Conservation (phyloP, 306 rosid genomes). For the Quercus agrifolia region DNA sequence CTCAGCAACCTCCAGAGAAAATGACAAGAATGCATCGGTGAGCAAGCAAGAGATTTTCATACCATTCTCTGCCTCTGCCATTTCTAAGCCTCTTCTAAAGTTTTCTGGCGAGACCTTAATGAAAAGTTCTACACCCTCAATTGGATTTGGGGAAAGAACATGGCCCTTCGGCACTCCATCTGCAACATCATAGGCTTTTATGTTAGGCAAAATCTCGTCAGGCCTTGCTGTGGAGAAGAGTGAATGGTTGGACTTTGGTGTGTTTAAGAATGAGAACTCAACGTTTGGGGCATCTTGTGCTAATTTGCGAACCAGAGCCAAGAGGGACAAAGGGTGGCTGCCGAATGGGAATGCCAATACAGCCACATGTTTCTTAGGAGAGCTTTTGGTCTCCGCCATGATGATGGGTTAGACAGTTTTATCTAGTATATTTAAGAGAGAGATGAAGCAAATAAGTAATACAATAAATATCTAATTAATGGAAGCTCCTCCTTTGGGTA, state of each 20-base stretch:
- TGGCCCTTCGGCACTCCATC: slow-evolving; percentile 31
- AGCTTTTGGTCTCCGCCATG: background rate
- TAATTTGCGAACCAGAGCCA: slow-evolving; percentile 25
- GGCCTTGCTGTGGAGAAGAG: background rate
- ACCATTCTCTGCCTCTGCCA: slow-evolving; percentile 17
- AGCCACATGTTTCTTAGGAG: slow-evolving; percentile 16
- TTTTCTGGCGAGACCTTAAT: slow-evolving; percentile 26
- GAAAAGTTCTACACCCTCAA: slow-evolving; percentile 26
- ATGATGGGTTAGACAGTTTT: too few species aligned
- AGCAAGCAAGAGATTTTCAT: slow-evolving; percentile 30
- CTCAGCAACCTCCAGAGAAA: slow-evolving; percentile 20
- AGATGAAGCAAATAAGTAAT: too few species aligned
- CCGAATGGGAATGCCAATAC: slow-evolving; percentile 34
- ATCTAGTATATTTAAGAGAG: too few species aligned
- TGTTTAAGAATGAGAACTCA: slow-evolving; percentile 33
- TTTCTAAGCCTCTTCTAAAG: slow-evolving; percentile 13
- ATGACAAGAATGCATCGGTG: slow-evolving; percentile 33
- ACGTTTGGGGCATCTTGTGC: slow-evolving; percentile 29
- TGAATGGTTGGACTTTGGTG: slow-evolving; percentile 7
- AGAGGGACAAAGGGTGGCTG: slow-evolving; percentile 12
- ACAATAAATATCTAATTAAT: too few species aligned
- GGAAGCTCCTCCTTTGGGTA: too few species aligned
- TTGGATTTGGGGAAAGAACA: background rate
- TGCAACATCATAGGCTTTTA: slow-evolving; percentile 20
- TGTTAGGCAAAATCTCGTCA: background rate